These are phyloP conservation scores for Aureobasidium vineae DNA, from an alignment of 2,329 filamentous ascomycete genomes.

Conservation along the genomic window DNA sequence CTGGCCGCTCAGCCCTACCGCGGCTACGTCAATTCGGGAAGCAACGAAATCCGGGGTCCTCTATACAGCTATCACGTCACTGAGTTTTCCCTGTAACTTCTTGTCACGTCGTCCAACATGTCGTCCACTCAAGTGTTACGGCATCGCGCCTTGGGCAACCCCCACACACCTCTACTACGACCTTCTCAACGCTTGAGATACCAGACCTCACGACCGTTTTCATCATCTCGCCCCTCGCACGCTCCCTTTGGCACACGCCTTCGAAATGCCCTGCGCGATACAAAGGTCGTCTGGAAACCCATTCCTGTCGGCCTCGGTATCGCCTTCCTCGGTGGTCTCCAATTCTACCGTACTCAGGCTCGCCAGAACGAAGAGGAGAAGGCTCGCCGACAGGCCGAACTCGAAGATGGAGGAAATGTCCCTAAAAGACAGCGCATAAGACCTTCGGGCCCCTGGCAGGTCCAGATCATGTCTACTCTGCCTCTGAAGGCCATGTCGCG, in stretches of 20 bases:
- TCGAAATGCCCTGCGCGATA: slow-evolving; percentile 58
- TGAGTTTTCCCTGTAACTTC: slow-evolving; percentile 8
- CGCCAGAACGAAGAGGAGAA: slow-evolving; percentile 52
- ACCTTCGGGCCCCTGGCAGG: slow-evolving; percentile 76
- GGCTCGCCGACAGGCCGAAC: slow-evolving; percentile 40
- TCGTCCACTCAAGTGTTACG: slow-evolving; percentile 14
- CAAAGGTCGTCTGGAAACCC: slow-evolving; percentile 80
- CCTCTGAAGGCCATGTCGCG: slow-evolving; percentile 88
- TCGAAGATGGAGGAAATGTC: slow-evolving; percentile 50
- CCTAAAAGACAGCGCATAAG: slow-evolving; percentile 63
- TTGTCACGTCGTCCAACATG: neutral
- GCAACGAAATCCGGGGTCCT: slow-evolving; percentile 11
- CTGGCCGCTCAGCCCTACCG: slow-evolving; percentile 9
- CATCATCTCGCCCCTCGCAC: slow-evolving; percentile 37
- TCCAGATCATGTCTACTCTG: slow-evolving; percentile 89
- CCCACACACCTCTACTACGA: neutral
- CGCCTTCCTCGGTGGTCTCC: slow-evolving; percentile 76
- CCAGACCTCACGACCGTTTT: slow-evolving; percentile 15
- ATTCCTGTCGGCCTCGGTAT: slow-evolving; percentile 86
- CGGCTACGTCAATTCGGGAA: slow-evolving; percentile 6
- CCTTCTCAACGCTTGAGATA: neutral
- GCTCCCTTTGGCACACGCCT: slow-evolving; percentile 58
- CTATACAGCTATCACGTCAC: slow-evolving; percentile 11
- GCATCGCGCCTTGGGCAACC: slow-evolving; percentile 2
- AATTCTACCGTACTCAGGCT: slow-evolving; percentile 73